Conservation (phyloP, 176 grass and related monocot species). For the Ananas comosus region DNA sequence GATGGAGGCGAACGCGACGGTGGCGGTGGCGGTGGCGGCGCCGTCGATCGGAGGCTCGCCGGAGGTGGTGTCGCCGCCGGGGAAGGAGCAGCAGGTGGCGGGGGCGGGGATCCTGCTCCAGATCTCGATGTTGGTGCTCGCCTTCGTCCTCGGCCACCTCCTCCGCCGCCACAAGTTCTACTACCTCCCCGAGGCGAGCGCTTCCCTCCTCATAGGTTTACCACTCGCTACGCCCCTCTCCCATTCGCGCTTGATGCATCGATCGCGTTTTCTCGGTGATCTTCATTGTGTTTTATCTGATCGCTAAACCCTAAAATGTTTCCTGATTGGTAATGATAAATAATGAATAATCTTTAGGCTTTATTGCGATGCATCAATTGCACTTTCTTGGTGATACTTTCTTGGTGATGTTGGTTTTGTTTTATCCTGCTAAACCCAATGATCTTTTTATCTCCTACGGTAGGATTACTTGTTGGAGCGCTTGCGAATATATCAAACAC, state of each 20-base stretch:
- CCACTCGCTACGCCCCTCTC: background rate
- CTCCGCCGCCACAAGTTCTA: slow-evolving; percentile 88
- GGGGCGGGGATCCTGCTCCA: slow-evolving; percentile 87
- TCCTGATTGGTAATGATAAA: background rate
- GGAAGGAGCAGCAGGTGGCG: slow-evolving; percentile 97
- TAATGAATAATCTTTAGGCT: background rate
- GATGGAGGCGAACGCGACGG: slow-evolving; percentile 46
- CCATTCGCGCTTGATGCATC: background rate
- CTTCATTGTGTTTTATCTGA: background rate
- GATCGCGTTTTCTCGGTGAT: background rate
- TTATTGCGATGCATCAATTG: background rate
- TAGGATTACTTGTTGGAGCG: slow-evolving; percentile 87
- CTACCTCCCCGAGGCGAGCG: slow-evolving; percentile 98
- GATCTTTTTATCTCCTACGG: slow-evolving; percentile 5
- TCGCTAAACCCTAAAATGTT: background rate
- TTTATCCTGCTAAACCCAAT: too few species aligned
- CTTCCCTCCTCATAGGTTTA: slow-evolving; percentile 89
- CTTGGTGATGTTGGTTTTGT: background rate
- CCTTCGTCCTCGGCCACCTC: slow-evolving; percentile 93
- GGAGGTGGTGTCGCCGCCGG: slow-evolving; percentile 30
- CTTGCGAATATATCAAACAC: slow-evolving; percentile 97
- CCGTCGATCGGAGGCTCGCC: slow-evolving; percentile 16
- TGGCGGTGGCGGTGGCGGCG: slow-evolving; percentile 13
- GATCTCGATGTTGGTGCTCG: slow-evolving; percentile 95
- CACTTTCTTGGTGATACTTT: background rate